These are phyloP conservation scores for Trichoderma sp. DNA, from an alignment of 2,329 filamentous ascomycete genomes.

Conservation along the genomic window DNA sequence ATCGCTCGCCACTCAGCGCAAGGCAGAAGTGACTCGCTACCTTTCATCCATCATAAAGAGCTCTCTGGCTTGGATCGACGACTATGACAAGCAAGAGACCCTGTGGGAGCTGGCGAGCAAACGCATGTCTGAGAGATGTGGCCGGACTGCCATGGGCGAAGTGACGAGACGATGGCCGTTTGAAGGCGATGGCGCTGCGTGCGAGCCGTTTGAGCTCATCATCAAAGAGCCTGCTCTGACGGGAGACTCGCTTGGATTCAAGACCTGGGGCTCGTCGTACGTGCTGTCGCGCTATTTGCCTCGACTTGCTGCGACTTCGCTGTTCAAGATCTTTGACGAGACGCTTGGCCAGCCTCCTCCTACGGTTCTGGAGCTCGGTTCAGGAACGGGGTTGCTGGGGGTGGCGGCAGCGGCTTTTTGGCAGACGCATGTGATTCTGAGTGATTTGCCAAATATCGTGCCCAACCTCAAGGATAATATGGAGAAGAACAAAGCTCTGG, in stretches of 20 bases:
- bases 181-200: slow-evolving; percentile 33
- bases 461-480: slow-evolving; percentile 79
- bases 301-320: slow-evolving; percentile 47
- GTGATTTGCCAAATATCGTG: slow-evolving; percentile 83
- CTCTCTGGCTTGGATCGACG: slow-evolving; percentile 68
- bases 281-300: slow-evolving; percentile 76
- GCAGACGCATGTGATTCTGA: slow-evolving; percentile 69
- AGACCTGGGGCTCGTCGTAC: slow-evolving; percentile 94
- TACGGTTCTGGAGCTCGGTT: slow-evolving; percentile 75
- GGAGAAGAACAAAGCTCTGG: slow-evolving; percentile 60
- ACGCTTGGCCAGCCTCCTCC: slow-evolving; percentile 40
- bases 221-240: slow-evolving; percentile 88
- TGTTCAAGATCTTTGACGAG: slow-evolving; percentile 52
- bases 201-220: slow-evolving; percentile 62
- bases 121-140: slow-evolving; percentile 83
- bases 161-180: slow-evolving; percentile 61
- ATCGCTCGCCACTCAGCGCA: slow-evolving; percentile 47
- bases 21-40: slow-evolving; percentile 64
- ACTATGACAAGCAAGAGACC: slow-evolving; percentile 66
- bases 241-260: slow-evolving; percentile 84
- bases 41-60: slow-evolving; percentile 71
- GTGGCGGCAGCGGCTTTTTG: slow-evolving; percentile 79
- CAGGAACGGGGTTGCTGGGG: slow-evolving; percentile 89
- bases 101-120: slow-evolving; percentile 80
- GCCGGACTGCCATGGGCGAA: slow-evolving; percentile 66